Percentiles rank a stretch among this genome's conserved stretches.
Evolutionary conservation across 345 rosid species (phyloP).

Genomic region (Ceriops decandra): DNA sequence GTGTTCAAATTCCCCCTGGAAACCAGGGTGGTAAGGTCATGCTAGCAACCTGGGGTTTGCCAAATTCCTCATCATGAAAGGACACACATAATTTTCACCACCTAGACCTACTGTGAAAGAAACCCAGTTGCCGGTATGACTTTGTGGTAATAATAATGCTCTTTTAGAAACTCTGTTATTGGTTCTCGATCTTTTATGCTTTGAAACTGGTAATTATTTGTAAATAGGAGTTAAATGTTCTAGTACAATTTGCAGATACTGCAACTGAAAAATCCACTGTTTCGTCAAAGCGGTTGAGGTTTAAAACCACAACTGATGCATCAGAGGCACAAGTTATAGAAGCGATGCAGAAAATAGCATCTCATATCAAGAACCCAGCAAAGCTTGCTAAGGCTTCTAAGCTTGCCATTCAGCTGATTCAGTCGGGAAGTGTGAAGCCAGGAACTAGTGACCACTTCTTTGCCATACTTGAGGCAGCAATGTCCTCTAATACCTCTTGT

Average conservation of each 20-base stretch:
- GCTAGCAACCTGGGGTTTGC: too few relatives aligned
- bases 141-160: neutral
- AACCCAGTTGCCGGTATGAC: neutral
- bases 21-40: too few relatives aligned
- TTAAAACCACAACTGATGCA: conserved; percentile 85
- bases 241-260: conserved; percentile 22
- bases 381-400: conserved; percentile 89
- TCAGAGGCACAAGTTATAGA: conserved; percentile 77
- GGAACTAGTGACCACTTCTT: conserved; percentile 67
- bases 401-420: conserved; percentile 81
- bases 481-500: conserved; percentile 64
- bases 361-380: conserved; percentile 67
- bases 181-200: neutral
- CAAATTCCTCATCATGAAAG: too few relatives aligned
- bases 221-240: conserved; percentile 6
- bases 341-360: conserved; percentile 92
- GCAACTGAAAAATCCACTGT: conserved; percentile 30
- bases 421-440: conserved; percentile 88
- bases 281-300: conserved; percentile 53
- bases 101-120: too few relatives aligned
- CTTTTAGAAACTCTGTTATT: neutral
- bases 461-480: conserved; percentile 78
- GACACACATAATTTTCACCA: too few relatives aligned
- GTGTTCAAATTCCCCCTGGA: too few relatives aligned
- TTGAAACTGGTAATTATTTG: neutral